phyloP scores from a whole-genome alignment of 169 alveolate species.

The Plasmodium yoelii region DNA sequence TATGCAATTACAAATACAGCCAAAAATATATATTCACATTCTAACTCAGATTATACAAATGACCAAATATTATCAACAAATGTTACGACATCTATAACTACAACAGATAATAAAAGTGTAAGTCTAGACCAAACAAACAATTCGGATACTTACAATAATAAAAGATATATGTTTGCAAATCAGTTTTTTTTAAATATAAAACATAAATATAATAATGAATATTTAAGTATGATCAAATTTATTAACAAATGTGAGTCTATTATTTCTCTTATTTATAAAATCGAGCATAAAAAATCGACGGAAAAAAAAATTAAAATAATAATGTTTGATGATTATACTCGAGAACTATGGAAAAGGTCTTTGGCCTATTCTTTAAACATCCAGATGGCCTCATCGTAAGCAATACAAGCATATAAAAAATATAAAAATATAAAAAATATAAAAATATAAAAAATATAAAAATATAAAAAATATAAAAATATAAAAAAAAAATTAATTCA shows the following conservation, averaged over 20 bases:
- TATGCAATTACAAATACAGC: conserved; percentile 65
- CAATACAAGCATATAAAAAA: too few relatives aligned
- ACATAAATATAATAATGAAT: conserved; percentile 66
- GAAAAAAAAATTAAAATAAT: conserved; percentile 71
- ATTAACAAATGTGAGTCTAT: conserved; percentile 47
- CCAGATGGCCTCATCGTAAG: conserved; percentile 74
- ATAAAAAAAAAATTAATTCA: background rate
- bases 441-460: too few relatives aligned
- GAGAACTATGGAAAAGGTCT: conserved; percentile 74
- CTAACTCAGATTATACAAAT: conserved; percentile 57
- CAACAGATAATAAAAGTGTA: background rate
- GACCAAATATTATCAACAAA: conserved; percentile 35
- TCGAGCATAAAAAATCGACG: conserved; percentile 3
- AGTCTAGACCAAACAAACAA: background rate
- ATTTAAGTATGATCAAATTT: conserved; percentile 45
- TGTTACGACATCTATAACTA: conserved; percentile 1
- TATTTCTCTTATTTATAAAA: conserved; percentile 35
- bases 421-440: too few relatives aligned
- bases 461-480: too few relatives aligned
- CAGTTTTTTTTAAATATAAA: conserved; percentile 37
- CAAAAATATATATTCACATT: conserved; percentile 9
- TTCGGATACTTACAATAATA: background rate
- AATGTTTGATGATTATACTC: conserved; percentile 74
- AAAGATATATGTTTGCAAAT: conserved; percentile 60
- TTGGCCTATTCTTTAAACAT: conserved; percentile 52